Evolutionary conservation across 202 grass and related monocot species (phyloP), one percentile per base, ranked within the genome.

Genomic region (Miscanthus sacchariflorus): DNA sequence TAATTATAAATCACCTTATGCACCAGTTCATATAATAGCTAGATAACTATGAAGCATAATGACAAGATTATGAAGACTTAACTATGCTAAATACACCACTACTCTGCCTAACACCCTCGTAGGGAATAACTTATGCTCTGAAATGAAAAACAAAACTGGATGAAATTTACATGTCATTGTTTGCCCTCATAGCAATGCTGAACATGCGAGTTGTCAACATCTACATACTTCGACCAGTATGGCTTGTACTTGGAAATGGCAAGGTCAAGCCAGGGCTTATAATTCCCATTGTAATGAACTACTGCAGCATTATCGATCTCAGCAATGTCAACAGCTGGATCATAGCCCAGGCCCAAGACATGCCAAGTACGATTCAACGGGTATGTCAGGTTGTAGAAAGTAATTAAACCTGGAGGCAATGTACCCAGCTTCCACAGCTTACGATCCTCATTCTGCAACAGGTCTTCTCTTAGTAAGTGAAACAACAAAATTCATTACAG

Each of bases 231-330:
- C 36, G 94, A 96, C 97, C 97, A 96, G 84, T 95, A 96, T 21
- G 84, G 6, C 79, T 91, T 95, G 88, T 99, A 99, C 90, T 96
- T 96, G 21, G 88, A 89, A 84, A 99, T 88, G 24, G 97, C 97
- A 95, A 99, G 94, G 88, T 99, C 93, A 35, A 99, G 79, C 97
- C 97, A 99, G 17, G 97, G 93, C 83, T 96, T 99, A 90, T 99
- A 96, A 63, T 99, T 99, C 74, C 97, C 97, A 1, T 99, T 99
- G 66, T 99, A 99, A 81, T 99, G 97, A 86, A 96, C 84, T 27
- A 99, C 93, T 0, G 91, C 93, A 58, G 94, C 94, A 85, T 81
- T 93, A 7, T 99, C 94, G 14, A 96, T 99, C n/a, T 91, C 89
- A 52, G 81, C 76, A 88, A 87, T 43, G 68, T 95, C 84, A 85